A percentile compares a stretch with the other conserved stretches of the same genome.
phyloP scores from a whole-genome alignment of 345 rosid genomes.

The Gossypium herbaceum region DNA sequence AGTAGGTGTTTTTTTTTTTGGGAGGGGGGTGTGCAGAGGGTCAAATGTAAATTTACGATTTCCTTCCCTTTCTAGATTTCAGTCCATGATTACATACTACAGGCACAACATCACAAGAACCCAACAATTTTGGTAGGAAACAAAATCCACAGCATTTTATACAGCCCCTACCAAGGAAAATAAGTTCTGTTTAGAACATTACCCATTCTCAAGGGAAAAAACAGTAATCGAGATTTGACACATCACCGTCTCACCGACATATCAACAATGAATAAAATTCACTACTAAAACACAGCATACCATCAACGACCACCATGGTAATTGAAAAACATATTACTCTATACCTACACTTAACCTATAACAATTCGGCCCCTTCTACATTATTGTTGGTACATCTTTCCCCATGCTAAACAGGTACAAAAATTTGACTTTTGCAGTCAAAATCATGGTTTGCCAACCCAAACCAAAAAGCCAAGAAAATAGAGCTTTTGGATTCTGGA shows the following conservation, averaged over 20 bases:
- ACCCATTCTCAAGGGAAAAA: slow-evolving; percentile 19
- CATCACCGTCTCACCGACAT: slow-evolving; percentile 26
- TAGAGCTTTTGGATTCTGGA: background rate
- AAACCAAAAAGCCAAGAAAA: background rate
- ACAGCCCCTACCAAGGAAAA: background rate
- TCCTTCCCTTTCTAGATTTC: background rate
- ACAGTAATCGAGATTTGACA: slow-evolving; percentile 29
- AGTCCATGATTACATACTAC: slow-evolving; percentile 11
- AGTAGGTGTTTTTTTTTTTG: background rate
- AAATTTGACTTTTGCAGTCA: background rate
- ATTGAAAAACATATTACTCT: background rate
- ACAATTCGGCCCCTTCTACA: background rate
- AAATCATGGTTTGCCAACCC: background rate
- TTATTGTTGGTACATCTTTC: too few relatives aligned
- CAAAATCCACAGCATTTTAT: slow-evolving; percentile 6
- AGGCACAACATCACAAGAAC: slow-evolving; percentile 20
- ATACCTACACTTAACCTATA: slow-evolving; percentile 8
- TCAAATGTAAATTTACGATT: background rate
- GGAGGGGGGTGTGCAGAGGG: background rate
- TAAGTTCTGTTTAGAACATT: background rate
- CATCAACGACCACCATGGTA: slow-evolving; percentile 13
- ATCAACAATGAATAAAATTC: slow-evolving; percentile 20
- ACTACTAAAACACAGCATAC: slow-evolving; percentile 22
- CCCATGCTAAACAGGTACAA: too few relatives aligned
- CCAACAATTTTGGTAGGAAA: slow-evolving; percentile 14